Base-by-base conservation (phyloP, 768 basidiomycete genomes). In the Phylloporus sp. region DNA sequence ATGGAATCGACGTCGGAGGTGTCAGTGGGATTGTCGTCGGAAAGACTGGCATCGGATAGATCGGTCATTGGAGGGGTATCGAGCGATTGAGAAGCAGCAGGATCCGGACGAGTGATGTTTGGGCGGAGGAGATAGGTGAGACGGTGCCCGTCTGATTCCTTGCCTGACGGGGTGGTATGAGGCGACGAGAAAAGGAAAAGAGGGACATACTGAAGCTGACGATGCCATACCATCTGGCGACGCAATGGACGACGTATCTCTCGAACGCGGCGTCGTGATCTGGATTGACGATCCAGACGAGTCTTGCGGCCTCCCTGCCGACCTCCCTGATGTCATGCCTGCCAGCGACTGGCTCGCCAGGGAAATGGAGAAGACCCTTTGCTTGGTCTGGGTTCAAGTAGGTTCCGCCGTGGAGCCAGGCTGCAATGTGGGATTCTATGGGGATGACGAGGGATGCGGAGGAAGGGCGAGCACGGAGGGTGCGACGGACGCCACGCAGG, bases 111-210 rank as follows among this genome's bases (percentile, higher is more conserved):
- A 18, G 76, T 74, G 42, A 80, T 74, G 53, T 89, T 86, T 4
- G 90, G 90, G 28, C 90, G 81, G 20, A 92, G 75, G 40, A 92
- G 79, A 63, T 89, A 83, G 5, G 89, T 90, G 27, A 89, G 69
- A 17, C 89, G 82, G 35, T 72, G 64, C 0, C 79, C 79, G 1
- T 75, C 62, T 1, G 66, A 61, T 22, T 84, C 66, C 56, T 63
- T 71, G 38, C 71, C 69, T 71, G 44, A 23, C 79, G 47, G n/a
- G 23, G 2, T 3, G 35, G 35, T 10, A 28, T 54, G 18, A 56
- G 42, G 2, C 9, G 14, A 38, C 15, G 28, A 29, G 44, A 42
- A 29, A 34, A 11, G 27, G 22, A 8, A 8, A n/a, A n/a, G 11
- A 36, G 28, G 11, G 26, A 52, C 85, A 56, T 64, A 87, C 87